A percentile compares a stretch with the other conserved stretches of the same genome.
Conservation (phyloP, 2,329 filamentous ascomycete genomes). For the Colletotrichum sidae region DNA sequence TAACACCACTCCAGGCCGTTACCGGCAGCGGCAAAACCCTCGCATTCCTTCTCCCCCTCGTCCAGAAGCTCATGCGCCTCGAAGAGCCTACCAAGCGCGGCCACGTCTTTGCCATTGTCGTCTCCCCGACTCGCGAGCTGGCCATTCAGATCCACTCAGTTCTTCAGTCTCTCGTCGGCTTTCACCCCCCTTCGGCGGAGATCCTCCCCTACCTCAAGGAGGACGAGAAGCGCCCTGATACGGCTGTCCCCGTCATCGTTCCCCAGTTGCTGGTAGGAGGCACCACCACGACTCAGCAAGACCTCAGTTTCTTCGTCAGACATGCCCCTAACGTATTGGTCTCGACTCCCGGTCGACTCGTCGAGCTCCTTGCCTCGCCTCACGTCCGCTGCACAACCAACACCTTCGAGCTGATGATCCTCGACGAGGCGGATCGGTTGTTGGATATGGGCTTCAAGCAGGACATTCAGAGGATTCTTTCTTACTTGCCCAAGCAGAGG, state of each 20-base stretch:
- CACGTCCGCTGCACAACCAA: constrained; percentile 90
- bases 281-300: constrained; percentile 81
- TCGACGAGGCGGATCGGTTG: constrained; percentile 94
- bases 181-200: constrained; percentile 83
- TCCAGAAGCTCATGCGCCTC: constrained; percentile 83
- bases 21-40: constrained; percentile 93
- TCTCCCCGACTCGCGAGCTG: constrained; percentile 93
- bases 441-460: constrained; percentile 95
- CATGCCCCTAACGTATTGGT: constrained; percentile 90
- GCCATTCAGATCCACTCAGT: constrained; percentile 91
- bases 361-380: constrained; percentile 87
- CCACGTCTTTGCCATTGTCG: constrained; percentile 89
- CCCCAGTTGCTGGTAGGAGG: constrained; percentile 92
- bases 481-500: constrained; percentile 88
- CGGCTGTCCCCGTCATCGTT: constrained; percentile 68
- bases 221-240: constrained; percentile 66
- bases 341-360: constrained; percentile 88
- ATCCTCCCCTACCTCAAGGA: constrained; percentile 65
- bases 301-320: constrained; percentile 86
- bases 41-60: constrained; percentile 80
- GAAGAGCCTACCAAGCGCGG: constrained; percentile 89
- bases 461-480: constrained; percentile 87
- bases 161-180: constrained; percentile 79
- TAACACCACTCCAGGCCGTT: constrained; percentile 69
- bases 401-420: constrained; percentile 89